Evolutionary conservation across 2,329 filamentous ascomycete species (phyloP), one percentile per base, ranked within the genome.

Genomic region (Colletotrichum salicis): DNA sequence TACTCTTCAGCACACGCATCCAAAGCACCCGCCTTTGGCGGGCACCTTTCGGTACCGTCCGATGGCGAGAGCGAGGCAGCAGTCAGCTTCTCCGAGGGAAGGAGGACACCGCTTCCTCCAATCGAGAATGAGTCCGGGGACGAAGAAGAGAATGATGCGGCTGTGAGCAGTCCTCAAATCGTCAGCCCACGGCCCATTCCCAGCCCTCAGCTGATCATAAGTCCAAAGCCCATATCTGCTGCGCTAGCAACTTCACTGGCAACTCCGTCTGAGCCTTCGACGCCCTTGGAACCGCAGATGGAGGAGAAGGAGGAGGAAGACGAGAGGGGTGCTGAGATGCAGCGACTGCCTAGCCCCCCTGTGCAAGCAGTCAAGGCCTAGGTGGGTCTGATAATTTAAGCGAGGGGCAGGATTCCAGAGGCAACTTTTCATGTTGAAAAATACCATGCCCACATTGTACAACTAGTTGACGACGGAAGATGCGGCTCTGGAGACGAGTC

Each of bases 21-120:
- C 55, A 84, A 85, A 74, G 81, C 82, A 56, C 79, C 78, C 4
- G 80, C 81, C 1, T 80, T 81, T 19, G 82, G 82, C 19, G 84
- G 83, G 5, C 80, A 79, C 66, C 79, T 89, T 41, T 81, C 81
- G 1, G 81, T 87, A 33, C 86, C 86, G 2, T 88, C 86, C 1
- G 89, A 90, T 68, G 88, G 88, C 11, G 90, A 91, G 74, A 91
- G 88, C 73, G 90, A 91, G 72, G 85, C 84, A 4, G 89, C 88
- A 0, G 77, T 89, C 19, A 91, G 89, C 78, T 87, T 90, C 72
- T 90, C 88, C 0, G 90, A 91, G 19, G 89, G 88, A 2, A 82
- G 85, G 31, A 84, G 85, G 65, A 89, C 88, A 19, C 88, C 89
- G 1, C 79, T 91, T 22, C 86, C 88, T 11, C 86, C 84, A 0